Evolutionary conservation across 1,284 basidiomycete species (phyloP).

Genomic region (Mycosarcoma mackinlayi): DNA sequence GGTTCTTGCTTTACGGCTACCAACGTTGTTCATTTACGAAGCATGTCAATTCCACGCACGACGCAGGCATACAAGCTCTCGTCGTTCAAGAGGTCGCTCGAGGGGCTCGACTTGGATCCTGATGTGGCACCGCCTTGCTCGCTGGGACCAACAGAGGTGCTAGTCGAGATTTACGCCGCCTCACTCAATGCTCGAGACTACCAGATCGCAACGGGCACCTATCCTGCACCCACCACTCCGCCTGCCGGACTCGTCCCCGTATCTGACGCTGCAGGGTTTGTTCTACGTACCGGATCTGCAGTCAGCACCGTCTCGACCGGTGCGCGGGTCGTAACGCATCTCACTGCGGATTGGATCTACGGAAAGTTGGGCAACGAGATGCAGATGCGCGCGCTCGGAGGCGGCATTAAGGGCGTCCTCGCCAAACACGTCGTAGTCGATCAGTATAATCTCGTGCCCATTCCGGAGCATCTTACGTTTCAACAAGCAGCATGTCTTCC

Average conservation of each 20-base stretch:
- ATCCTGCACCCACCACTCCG: constrained; percentile 30
- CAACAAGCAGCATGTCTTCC: constrained; percentile 34
- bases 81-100: constrained; percentile 26
- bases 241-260: constrained; percentile 26
- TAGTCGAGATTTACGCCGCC: constrained; percentile 39
- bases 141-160: constrained; percentile 15
- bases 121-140: constrained; percentile 16
- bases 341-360: constrained; percentile 30
- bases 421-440: constrained; percentile 29
- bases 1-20: neutral
- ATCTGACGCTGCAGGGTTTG: constrained; percentile 37
- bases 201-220: constrained; percentile 40
- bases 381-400: constrained; percentile 34
- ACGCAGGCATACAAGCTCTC: constrained; percentile 32
- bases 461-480: constrained; percentile 31
- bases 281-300: constrained; percentile 17
- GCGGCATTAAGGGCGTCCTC: constrained; percentile 27
- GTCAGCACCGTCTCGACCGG: constrained; percentile 28
- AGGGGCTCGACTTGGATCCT: constrained; percentile 22
- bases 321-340: constrained; percentile 35
- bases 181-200: constrained; percentile 48
- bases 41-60: constrained; percentile 15
- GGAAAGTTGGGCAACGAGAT: constrained; percentile 43
- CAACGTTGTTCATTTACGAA: neutral
- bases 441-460: constrained; percentile 37